These are phyloP conservation scores for Hydnomerulius pinastri DNA, from an alignment of 768 basidiomycete species.

Conservation along the genomic window DNA sequence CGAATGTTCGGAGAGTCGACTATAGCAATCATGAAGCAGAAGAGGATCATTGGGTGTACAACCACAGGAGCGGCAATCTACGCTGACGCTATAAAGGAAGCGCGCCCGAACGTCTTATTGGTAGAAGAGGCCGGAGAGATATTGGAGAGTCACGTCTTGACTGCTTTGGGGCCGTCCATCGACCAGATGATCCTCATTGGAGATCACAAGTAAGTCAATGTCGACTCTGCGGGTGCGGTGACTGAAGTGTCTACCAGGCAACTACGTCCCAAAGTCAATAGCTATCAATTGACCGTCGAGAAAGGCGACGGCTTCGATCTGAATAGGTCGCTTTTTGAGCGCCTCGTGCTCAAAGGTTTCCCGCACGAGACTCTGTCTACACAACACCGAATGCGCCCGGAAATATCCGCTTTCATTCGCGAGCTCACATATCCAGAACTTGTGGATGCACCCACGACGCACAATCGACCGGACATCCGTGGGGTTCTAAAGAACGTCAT, in stretches of 20 bases:
- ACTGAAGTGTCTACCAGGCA: slow-evolving; percentile 44
- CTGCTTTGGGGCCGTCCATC: slow-evolving; percentile 50
- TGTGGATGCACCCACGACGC: slow-evolving; percentile 53
- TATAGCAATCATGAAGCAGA: slow-evolving; percentile 39
- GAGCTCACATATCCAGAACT: slow-evolving; percentile 69
- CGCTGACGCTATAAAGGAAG: slow-evolving; percentile 44
- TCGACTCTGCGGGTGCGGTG: not conserved
- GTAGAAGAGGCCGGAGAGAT: slow-evolving; percentile 80
- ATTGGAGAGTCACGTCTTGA: slow-evolving; percentile 66
- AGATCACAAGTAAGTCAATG: slow-evolving; percentile 62
- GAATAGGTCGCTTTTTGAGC: slow-evolving; percentile 69
- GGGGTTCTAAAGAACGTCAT: slow-evolving; percentile 62
- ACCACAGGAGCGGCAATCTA: slow-evolving; percentile 74
- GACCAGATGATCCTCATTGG: slow-evolving; percentile 68
- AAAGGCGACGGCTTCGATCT: slow-evolving; percentile 70
- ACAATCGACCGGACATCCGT: slow-evolving; percentile 49
- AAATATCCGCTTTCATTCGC: slow-evolving; percentile 65
- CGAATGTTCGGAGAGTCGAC: slow-evolving; percentile 39
- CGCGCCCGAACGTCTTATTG: slow-evolving; percentile 53
- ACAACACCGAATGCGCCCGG: slow-evolving; percentile 77
- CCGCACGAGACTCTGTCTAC: slow-evolving; percentile 57
- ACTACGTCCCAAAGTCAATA: slow-evolving; percentile 72
- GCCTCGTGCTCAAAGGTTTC: slow-evolving; percentile 60
- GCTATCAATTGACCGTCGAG: slow-evolving; percentile 64
- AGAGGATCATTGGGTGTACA: slow-evolving; percentile 68